Evolutionary conservation across 768 basidiomycete genomes (phyloP).

Genomic region (Crassisporium funariophilum): DNA sequence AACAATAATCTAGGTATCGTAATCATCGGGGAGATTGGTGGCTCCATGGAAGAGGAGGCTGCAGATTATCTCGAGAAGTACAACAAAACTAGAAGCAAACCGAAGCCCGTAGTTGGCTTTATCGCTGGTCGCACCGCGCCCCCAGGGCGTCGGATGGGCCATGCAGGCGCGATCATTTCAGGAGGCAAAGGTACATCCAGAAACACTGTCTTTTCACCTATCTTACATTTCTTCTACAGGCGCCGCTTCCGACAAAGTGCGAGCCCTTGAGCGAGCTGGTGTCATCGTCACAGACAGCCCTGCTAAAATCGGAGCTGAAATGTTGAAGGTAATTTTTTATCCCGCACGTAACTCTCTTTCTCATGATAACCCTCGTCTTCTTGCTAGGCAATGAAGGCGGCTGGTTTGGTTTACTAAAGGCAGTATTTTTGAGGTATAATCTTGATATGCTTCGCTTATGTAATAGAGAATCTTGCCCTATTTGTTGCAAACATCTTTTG

Average conservation of each 20-base stretch:
- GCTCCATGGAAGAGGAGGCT: constrained; percentile 99
- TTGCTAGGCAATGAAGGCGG: constrained; percentile 74
- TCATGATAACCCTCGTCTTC: constrained; percentile 9
- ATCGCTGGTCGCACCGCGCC: constrained; percentile 98
- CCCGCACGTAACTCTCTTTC: background rate
- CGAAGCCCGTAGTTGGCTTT: constrained; percentile 97
- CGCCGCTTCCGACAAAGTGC: constrained; percentile 93
- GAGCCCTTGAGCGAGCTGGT: constrained; percentile 87
- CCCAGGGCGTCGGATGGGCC: constrained; percentile 97
- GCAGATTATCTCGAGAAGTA: constrained; percentile 92
- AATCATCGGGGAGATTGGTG: constrained; percentile 98
- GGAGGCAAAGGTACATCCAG: constrained; percentile 84
- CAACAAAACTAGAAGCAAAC: constrained; percentile 84
- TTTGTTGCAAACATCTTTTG: background rate
- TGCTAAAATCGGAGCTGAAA: constrained; percentile 88
- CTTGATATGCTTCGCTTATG: constrained; percentile 19
- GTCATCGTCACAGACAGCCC: constrained; percentile 94
- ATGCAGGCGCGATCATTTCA: constrained; percentile 97
- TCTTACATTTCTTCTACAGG: constrained; percentile 40
- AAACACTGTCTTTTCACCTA: background rate
- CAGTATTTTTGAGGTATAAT: constrained; percentile 4
- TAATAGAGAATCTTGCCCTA: constrained; percentile 15
- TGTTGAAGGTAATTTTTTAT: constrained; percentile 73
- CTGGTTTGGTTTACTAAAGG: constrained; percentile 49
- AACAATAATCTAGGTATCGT: constrained; percentile 98